Percentiles rank a stretch among this genome's conserved stretches.
These are phyloP conservation scores for Schwanniomyces sp. DNA, from an alignment of 805 yeast genomes.

Conservation along the genomic window DNA sequence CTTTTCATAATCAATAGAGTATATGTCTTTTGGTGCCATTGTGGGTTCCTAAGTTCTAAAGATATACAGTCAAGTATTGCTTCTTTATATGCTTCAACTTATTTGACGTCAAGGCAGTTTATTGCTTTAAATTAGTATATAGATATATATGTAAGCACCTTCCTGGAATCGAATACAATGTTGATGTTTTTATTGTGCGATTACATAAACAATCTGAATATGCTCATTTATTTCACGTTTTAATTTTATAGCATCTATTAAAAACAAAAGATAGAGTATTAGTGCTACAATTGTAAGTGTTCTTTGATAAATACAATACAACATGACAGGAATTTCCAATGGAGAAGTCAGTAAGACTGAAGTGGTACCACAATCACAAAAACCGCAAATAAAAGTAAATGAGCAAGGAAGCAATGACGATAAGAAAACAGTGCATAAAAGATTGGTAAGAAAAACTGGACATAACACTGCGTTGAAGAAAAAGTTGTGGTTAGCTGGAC, in stretches of 20 bases:
- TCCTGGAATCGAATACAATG: not conserved
- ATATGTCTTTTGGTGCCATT: slow-evolving; percentile 16
- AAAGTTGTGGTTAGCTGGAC: slow-evolving; percentile 59
- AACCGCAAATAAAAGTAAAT: not conserved
- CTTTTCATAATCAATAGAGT: slow-evolving; percentile 16
- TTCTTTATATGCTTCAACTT: too few species aligned
- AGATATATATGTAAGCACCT: too few species aligned
- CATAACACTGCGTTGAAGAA: slow-evolving; percentile 42
- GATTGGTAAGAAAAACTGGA: slow-evolving; percentile 27
- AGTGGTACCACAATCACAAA: not conserved
- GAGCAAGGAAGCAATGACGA: slow-evolving; percentile 13
- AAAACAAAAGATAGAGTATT: too few species aligned
- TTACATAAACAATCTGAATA: not conserved
- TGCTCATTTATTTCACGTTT: not conserved
- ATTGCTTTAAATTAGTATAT: too few species aligned
- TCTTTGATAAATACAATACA: not conserved
- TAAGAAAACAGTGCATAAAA: slow-evolving; percentile 11
- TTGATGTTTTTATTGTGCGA: not conserved
- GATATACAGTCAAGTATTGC: not conserved
- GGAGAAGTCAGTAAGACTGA: not conserved
- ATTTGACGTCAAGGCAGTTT: too few species aligned
- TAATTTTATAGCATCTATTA: not conserved
- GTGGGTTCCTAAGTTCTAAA: not conserved
- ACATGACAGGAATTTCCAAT: slow-evolving; percentile 6
- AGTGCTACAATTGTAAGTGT: not conserved